Conservation (phyloP, 2,329 filamentous ascomycete genomes). For the Fusarium redolens region DNA sequence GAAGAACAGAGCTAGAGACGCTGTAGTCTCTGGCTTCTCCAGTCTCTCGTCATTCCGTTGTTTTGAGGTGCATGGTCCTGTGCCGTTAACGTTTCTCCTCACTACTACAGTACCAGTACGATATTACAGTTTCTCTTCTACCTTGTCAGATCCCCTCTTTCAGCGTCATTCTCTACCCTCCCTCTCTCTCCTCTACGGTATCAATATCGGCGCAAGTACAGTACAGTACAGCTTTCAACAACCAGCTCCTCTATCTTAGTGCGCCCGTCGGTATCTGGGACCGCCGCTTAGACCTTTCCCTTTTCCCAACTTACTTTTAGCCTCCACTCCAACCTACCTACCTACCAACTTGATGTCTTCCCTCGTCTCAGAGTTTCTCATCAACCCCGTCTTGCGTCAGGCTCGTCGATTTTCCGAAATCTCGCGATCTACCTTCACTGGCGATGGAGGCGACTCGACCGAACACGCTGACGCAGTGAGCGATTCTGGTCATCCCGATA, state of each 20-base stretch:
- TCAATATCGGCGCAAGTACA: slow-evolving; percentile 17
- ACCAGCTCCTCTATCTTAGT: slow-evolving; percentile 9
- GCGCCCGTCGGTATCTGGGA: slow-evolving; percentile 25
- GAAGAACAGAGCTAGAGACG: slow-evolving; percentile 13
- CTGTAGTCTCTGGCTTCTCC: slow-evolving; percentile 25
- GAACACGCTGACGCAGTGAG: slow-evolving; percentile 38
- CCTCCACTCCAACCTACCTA: slow-evolving; percentile 5
- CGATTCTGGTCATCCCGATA: slow-evolving; percentile 30
- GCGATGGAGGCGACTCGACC: slow-evolving; percentile 49
- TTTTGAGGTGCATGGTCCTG: slow-evolving; percentile 16
- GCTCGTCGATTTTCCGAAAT: slow-evolving; percentile 71
- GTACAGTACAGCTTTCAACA: slow-evolving; percentile 4
- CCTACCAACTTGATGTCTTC: slow-evolving; percentile 63
- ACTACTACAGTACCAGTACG: background rate
- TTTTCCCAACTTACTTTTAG: slow-evolving; percentile 26
- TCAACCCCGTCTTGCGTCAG: slow-evolving; percentile 74
- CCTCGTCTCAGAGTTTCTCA: slow-evolving; percentile 72
- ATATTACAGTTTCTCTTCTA: slow-evolving; percentile 9
- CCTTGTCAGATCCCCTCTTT: slow-evolving; percentile 6
- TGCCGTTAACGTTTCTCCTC: slow-evolving; percentile 17
- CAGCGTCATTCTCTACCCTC: slow-evolving; percentile 2
- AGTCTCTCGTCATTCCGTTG: slow-evolving; percentile 41
- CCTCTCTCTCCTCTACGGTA: slow-evolving; percentile 11
- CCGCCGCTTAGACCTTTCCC: slow-evolving; percentile 29
- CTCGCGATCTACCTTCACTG: slow-evolving; percentile 54